Percentiles rank a stretch among this genome's conserved stretches.
Conservation (phyloP, 305 asterid genomes). For the Petunia hybrid region DNA sequence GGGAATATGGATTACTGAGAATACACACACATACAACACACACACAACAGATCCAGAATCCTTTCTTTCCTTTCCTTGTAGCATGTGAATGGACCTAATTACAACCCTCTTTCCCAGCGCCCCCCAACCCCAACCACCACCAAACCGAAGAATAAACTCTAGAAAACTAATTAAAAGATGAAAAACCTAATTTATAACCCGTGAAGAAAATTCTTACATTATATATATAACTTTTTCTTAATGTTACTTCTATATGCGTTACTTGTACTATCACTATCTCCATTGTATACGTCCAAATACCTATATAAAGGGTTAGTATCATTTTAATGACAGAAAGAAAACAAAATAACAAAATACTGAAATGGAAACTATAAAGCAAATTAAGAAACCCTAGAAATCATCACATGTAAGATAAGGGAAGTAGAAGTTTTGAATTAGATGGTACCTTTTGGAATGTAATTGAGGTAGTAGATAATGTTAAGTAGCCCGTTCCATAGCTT, state of each 20-base stretch:
- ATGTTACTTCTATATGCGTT: no score
- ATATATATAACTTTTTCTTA: no score
- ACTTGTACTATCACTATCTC: no score
- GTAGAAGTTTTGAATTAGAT: background rate
- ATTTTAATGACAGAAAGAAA: no score
- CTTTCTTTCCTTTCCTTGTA: conserved; percentile 26
- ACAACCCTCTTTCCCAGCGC: conserved; percentile 36
- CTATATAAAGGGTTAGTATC: no score
- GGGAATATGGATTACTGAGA: background rate
- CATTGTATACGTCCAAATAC: no score
- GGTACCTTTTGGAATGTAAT: conserved; percentile 35
- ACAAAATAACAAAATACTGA: background rate
- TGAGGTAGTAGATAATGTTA: conserved; percentile 15
- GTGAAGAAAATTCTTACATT: no score
- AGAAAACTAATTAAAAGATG: no score
- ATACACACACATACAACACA: background rate
- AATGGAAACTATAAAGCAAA: background rate
- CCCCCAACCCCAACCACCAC: background rate
- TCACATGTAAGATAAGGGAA: background rate
- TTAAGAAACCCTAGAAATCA: conserved; percentile 33
- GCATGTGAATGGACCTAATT: conserved; percentile 45
- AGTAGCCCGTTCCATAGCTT: background rate
- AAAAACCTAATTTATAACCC: no score
- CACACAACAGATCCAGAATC: background rate
- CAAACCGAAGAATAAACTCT: no score